phyloP scores from a whole-genome alignment of 441 rosid species.

The Arabidopsis hybrid region DNA sequence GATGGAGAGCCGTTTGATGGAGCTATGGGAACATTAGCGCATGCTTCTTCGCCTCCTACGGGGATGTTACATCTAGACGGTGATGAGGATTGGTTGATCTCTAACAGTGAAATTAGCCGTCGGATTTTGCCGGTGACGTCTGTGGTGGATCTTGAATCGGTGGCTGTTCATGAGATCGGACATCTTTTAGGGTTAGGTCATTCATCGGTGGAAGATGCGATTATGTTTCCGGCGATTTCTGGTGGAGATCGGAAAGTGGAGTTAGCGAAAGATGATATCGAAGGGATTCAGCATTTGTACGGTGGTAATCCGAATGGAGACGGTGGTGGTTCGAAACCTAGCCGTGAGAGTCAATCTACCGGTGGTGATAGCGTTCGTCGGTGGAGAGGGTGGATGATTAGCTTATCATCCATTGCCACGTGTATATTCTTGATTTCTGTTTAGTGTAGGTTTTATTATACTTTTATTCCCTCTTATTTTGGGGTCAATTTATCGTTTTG shows the following conservation, averaged over 20 bases:
- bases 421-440: constrained; percentile 1
- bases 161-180: constrained; percentile 86
- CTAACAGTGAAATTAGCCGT: constrained; percentile 33
- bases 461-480: not conserved
- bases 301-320: constrained; percentile 69
- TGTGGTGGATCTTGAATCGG: constrained; percentile 85
- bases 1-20: constrained; percentile 94
- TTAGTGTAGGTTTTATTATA: not conserved
- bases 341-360: constrained; percentile 52
- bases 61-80: constrained; percentile 76
- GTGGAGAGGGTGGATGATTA: constrained; percentile 32
- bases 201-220: constrained; percentile 65
- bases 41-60: constrained; percentile 86
- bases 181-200: constrained; percentile 85
- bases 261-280: constrained; percentile 63
- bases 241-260: constrained; percentile 63
- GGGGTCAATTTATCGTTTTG: not conserved
- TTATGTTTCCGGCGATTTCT: constrained; percentile 76
- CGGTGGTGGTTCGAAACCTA: constrained; percentile 49
- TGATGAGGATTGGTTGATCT: constrained; percentile 74
- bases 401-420: constrained; percentile 17
- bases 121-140: constrained; percentile 43
- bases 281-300: constrained; percentile 69
- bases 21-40: constrained; percentile 78
- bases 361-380: not conserved